These are phyloP conservation scores for Sophora flavescens DNA, from an alignment of 306 rosid genomes.

Conservation along the genomic window DNA sequence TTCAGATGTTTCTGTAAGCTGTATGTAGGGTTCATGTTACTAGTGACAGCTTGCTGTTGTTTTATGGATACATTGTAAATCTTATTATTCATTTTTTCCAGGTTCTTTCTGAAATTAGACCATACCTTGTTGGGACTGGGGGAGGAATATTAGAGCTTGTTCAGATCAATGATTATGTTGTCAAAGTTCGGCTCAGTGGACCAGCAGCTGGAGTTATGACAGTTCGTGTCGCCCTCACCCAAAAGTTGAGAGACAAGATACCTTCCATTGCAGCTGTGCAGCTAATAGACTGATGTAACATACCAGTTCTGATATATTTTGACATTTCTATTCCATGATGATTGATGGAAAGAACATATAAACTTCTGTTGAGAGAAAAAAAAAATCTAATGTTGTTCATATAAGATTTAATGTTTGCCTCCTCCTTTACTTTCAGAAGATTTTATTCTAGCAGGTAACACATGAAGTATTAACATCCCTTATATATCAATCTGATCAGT, in stretches of 20 bases:
- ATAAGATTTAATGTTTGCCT: constrained; percentile 23
- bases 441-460: constrained; percentile 3
- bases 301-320: constrained; percentile 34
- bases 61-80: constrained; percentile 2
- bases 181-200: constrained; percentile 84
- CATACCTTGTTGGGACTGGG: constrained; percentile 92
- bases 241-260: constrained; percentile 89
- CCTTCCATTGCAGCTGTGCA: constrained; percentile 92
- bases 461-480: neutral
- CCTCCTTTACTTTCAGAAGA: neutral
- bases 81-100: constrained; percentile 50
- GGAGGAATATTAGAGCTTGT: constrained; percentile 89
- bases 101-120: constrained; percentile 94
- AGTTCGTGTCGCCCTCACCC: constrained; percentile 92
- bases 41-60: constrained; percentile 15
- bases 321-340: constrained; percentile 31
- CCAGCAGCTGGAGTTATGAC: constrained; percentile 96
- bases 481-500: neutral
- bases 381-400: neutral
- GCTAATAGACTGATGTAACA: constrained; percentile 67
- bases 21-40: constrained; percentile 31
- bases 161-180: constrained; percentile 71
- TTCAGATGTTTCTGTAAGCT: constrained; percentile 2
- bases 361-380: constrained; percentile 23
- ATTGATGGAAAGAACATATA: constrained; percentile 21